A percentile compares a stretch with the other conserved stretches of the same genome.
Evolutionary conservation across 805 yeast species (phyloP).

Genomic region (Suhomyces sp.): DNA sequence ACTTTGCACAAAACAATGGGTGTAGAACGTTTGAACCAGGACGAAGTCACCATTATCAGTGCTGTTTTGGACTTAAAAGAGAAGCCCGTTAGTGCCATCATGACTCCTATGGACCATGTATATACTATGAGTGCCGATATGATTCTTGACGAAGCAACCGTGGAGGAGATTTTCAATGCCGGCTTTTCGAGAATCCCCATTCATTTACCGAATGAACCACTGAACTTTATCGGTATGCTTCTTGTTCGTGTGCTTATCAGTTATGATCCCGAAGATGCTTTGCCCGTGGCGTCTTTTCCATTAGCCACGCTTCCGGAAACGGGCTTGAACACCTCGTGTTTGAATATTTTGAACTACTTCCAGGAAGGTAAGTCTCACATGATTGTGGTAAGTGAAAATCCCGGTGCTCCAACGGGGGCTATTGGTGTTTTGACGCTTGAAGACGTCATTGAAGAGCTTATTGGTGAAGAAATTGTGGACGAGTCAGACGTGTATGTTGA

Average conservation of each 20-base stretch:
- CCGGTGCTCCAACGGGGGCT: conserved; percentile 83
- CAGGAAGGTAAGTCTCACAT: conserved; percentile 98
- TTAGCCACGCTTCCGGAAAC: conserved; percentile 96
- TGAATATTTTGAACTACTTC: conserved; percentile 90
- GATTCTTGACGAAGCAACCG: conserved; percentile 75
- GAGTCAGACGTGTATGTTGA: conserved; percentile 93
- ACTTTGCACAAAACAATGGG: conserved; percentile 94
- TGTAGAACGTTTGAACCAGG: conserved; percentile 86
- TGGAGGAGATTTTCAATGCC: conserved; percentile 86
- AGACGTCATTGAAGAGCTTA: conserved; percentile 96
- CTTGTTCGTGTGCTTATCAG: conserved; percentile 88
- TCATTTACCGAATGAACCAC: conserved; percentile 83
- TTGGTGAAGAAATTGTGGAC: conserved; percentile 96
- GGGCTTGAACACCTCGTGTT: conserved; percentile 83
- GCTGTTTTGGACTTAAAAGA: conserved; percentile 94
- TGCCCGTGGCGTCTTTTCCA: conserved; percentile 91
- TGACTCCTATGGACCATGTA: conserved; percentile 93
- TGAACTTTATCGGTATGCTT: conserved; percentile 92
- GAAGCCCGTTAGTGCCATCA: conserved; percentile 77
- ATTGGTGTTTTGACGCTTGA: conserved; percentile 89
- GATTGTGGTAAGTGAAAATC: conserved; percentile 85
- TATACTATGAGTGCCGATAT: conserved; percentile 84
- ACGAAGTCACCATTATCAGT: conserved; percentile 92
- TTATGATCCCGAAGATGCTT: conserved; percentile 93
- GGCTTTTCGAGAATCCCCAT: conserved; percentile 96